Conservation (phyloP, 352 stramenopile genomes). For the Globisporangium okanoganense region DNA sequence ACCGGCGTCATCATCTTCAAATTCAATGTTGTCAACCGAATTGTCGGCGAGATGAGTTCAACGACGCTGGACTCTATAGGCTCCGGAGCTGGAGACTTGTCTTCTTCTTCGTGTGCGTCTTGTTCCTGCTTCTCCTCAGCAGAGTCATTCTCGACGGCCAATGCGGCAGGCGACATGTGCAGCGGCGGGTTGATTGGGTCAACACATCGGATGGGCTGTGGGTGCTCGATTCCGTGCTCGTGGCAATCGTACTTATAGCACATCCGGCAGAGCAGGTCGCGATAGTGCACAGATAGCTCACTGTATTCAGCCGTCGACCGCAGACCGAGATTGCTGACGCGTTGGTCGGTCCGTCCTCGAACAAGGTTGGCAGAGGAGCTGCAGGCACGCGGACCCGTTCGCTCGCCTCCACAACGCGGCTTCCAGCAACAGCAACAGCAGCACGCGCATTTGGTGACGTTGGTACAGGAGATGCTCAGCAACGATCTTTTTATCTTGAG, state of each 20-base stretch:
- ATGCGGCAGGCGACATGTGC: slow-evolving; percentile 32
- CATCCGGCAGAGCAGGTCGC: slow-evolving; percentile 90
- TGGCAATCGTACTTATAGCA: slow-evolving; percentile 93
- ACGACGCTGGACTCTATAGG: not conserved
- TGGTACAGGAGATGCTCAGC: too few species aligned
- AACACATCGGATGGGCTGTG: slow-evolving; percentile 44
- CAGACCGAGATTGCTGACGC: slow-evolving; percentile 11
- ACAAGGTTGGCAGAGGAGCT: slow-evolving; percentile 53
- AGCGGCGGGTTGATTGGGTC: slow-evolving; percentile 57
- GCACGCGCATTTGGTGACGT: too few species aligned
- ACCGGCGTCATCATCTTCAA: not conserved
- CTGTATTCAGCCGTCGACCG: slow-evolving; percentile 56
- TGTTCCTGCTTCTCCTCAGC: not conserved
- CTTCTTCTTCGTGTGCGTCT: not conserved
- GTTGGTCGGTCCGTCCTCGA: not conserved
- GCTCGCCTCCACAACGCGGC: too few species aligned
- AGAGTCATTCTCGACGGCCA: slow-evolving; percentile 1
- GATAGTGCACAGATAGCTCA: slow-evolving; percentile 83
- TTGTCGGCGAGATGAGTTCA: not conserved
- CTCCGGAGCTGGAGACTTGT: not conserved
- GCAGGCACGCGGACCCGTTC: too few species aligned
- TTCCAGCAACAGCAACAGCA: too few species aligned
- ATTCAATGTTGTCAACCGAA: slow-evolving; percentile 1
- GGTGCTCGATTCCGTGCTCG: slow-evolving; percentile 85
- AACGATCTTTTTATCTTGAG: too few species aligned